Evolutionary conservation across 441 rosid genomes (phyloP), one percentile per base, ranked within the genome.

Genomic region (Populus tomentosa): DNA sequence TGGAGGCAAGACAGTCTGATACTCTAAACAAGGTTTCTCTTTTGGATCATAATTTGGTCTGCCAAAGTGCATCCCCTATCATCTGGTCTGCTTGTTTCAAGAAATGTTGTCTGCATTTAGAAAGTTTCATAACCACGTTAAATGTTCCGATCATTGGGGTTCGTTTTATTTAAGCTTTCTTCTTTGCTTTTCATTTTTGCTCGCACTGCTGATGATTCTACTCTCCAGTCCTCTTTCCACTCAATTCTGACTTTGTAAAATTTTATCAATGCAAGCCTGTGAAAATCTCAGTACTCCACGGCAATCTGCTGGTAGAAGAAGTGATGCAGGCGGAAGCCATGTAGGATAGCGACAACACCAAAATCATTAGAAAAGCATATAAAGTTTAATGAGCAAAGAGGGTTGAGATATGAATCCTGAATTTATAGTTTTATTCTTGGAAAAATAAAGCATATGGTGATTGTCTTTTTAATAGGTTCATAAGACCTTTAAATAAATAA

Each of bases 401-500:
- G 40, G 3, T 32, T 1, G 33, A 0, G 6, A 32, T 32, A 1
- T 30, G 5, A 32, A 32, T 0, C 33, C 33, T 32, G 33, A 32
- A 32, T 32, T 32, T 32, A 32, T 5, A 5, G 6, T 32, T 32
- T 32, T 5, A 5, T 32, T 32, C 0, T 32, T 0, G 0, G 0
- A 32, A 32, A 32, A 4, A 32, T 32, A 32, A 32, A 32, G 6
- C 6, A 32, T 32, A 32, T 32, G 5, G 33, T 5, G 0, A 32
- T 32, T 32, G 5, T 0, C 5, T 32, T 32, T 0, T 32, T 32
- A 32, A 32, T 5, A 32, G 6, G 33, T 32, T 32, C 1, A 32
- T 0, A 32, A 32, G 1, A 32, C 6, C 6, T 32, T 32, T 32
- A 32, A 32, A 32, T 0, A 32, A 0, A 0, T 0, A 4, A 4